Evolutionary conservation across 176 grass and related monocot genomes (phyloP), one percentile per base, ranked within the genome.

Genomic region (Urochloa ruziziensis): DNA sequence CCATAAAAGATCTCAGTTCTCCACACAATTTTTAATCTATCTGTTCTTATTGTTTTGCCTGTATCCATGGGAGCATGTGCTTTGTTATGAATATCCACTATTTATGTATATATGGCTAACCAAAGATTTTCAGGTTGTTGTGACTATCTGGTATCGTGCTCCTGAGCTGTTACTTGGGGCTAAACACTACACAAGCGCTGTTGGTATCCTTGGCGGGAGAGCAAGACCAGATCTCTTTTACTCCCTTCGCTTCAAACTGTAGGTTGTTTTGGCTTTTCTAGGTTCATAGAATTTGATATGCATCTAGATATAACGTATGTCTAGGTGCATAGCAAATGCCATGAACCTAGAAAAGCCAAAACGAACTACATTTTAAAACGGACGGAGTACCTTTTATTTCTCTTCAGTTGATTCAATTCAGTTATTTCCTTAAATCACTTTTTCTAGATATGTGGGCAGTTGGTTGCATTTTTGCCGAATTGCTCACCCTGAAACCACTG

Each of bases 401-500:
- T 53, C 14, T 79, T 67, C 5, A 30, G 74, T 77, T 12, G 48
- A 9, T 77, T 62, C 33, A 67, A 40, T 77, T 63, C 21, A 53
- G 48, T 77, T 83, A 48, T 35, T 82, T 66, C 81, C 80, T 95
- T 89, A 86, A 90, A 90, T 46, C 46, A 77, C n/a, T n/a, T n/a
- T 75, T 81, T 85, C 54, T 90, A 98, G 96, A 98, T 85, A 98
- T 98, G 96, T 98, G 96, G 96, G 93, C 96, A 80, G 93, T 98
- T 94, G 96, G 96, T 85, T 98, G 93, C 87, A 98, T 98, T 83
- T 98, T 98, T 93, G 96, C 96, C 82, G 96, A 98, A 89, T 80
- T 98, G 79, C 86, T 98, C 51, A 98, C 93, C 42, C 78, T 98
- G 48, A 98, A 98, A 89, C 96, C 96, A 67, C 83, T 98, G 62